These are phyloP conservation scores for Polymyxa betae DNA, from an alignment of 208 protist genomes.

Conservation along the genomic window DNA sequence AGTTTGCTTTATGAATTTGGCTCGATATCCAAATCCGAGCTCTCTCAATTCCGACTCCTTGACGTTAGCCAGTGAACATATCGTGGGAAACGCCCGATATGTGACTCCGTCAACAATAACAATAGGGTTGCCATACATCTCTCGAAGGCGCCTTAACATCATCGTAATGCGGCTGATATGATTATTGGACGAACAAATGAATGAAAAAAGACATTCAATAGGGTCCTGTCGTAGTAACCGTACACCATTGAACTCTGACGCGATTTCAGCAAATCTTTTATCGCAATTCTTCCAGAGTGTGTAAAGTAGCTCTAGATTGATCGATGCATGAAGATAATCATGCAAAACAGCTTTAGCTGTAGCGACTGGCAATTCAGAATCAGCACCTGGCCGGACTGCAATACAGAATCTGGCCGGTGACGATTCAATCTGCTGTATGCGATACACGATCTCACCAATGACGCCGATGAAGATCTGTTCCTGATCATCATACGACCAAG, in stretches of 20 bases:
- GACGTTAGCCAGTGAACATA: background rate
- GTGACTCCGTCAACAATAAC: slow-evolving; percentile 1
- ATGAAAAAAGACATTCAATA: slow-evolving; percentile 64
- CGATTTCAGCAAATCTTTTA: background rate
- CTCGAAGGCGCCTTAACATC: slow-evolving; percentile 40
- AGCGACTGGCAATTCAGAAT: background rate
- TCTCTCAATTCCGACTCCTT: slow-evolving; percentile 49
- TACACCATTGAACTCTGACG: background rate
- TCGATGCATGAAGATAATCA: background rate
- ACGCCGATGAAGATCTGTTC: slow-evolving; percentile 59
- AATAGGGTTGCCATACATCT: slow-evolving; percentile 19
- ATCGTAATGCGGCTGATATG: slow-evolving; percentile 59
- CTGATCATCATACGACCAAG: slow-evolving; percentile 18
- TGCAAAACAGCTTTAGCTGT: background rate
- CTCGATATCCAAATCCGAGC: slow-evolving; percentile 63
- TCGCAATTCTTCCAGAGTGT: background rate
- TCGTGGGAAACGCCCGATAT: slow-evolving; percentile 52
- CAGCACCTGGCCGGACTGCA: background rate
- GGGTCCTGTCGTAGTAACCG: slow-evolving; percentile 59
- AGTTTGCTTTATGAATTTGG: slow-evolving; percentile 37
- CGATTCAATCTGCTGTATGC: background rate
- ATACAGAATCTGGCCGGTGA: background rate
- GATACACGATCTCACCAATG: slow-evolving; percentile 16
- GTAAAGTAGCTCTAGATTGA: background rate
- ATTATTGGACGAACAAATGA: slow-evolving; percentile 65